A percentile compares a stretch with the other conserved stretches of the same genome.
Conservation (phyloP, 768 basidiomycete species). For the Macrolepiota albuminosa region DNA sequence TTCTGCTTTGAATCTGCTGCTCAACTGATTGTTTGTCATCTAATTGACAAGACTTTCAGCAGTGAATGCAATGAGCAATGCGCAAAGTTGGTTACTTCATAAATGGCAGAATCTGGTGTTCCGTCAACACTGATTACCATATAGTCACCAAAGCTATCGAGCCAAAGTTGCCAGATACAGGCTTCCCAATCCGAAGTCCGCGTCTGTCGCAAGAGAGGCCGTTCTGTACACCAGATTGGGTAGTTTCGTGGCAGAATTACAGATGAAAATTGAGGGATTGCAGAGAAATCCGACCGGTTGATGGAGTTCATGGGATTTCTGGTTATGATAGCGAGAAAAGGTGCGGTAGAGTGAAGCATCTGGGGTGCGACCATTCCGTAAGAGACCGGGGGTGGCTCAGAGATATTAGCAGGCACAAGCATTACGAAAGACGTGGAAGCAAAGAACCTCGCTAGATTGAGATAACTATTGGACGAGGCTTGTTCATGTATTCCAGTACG, state of each 20-base stretch:
- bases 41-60: background rate
- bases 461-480: conserved; percentile 43
- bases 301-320: conserved; percentile 21
- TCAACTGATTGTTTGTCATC: conserved; percentile 29
- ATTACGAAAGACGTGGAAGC: conserved; percentile 42
- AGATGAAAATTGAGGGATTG: conserved; percentile 40
- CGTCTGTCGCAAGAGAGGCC: conserved; percentile 39
- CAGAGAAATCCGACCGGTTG: conserved; percentile 24
- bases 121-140: conserved; percentile 20
- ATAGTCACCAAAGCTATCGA: conserved; percentile 45
- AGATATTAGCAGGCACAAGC: conserved; percentile 46
- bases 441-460: conserved; percentile 63
- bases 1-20: conserved; percentile 45
- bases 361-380: conserved; percentile 13
- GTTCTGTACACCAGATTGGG: conserved; percentile 59
- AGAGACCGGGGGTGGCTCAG: conserved; percentile 18
- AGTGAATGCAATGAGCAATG: background rate
- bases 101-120: background rate
- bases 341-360: conserved; percentile 1
- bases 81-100: conserved; percentile 5
- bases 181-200: conserved; percentile 55
- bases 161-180: conserved; percentile 62
- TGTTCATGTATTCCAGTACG: conserved; percentile 32
- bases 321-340: conserved; percentile 19
- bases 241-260: conserved; percentile 39